Conservation (phyloP, 108 stramenopile species). For the Seminavis robusta region DNA sequence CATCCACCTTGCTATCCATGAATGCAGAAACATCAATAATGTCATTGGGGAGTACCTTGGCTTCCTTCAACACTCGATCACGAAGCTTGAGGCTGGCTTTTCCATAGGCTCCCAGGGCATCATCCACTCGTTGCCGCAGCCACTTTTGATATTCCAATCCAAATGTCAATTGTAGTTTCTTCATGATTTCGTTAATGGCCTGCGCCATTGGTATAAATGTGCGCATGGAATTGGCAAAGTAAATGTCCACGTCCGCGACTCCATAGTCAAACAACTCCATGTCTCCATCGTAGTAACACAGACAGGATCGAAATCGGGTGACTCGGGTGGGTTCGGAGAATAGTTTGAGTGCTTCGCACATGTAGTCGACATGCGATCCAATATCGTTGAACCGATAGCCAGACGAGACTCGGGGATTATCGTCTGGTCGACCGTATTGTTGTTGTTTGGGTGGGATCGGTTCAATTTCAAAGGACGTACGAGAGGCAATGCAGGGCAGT, state of each 20-base stretch:
- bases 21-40: slow-evolving; percentile 88
- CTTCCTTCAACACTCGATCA: slow-evolving; percentile 85
- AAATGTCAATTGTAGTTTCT: slow-evolving; percentile 63
- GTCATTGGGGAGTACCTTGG: slow-evolving; percentile 77
- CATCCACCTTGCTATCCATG: slow-evolving; percentile 85
- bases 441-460: slow-evolving; percentile 41
- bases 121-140: slow-evolving; percentile 43
- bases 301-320: slow-evolving; percentile 65
- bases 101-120: slow-evolving; percentile 29
- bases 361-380: slow-evolving; percentile 72
- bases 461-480: slow-evolving; percentile 82
- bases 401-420: slow-evolving; percentile 53
- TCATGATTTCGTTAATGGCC: slow-evolving; percentile 68
- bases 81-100: slow-evolving; percentile 62
- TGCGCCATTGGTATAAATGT: slow-evolving; percentile 70
- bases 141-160: slow-evolving; percentile 79
- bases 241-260: slow-evolving; percentile 63
- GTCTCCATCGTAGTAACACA: slow-evolving; percentile 87
- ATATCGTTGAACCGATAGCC: slow-evolving; percentile 83
- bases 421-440: slow-evolving; percentile 16
- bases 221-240: slow-evolving; percentile 58
- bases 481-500: slow-evolving; percentile 66
- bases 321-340: slow-evolving; percentile 76
- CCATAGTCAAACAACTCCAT: slow-evolving; percentile 83
- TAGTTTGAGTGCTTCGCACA: slow-evolving; percentile 64